phyloP scores from a whole-genome alignment of 768 basidiomycete genomes.

The Hemileccinum rubropunctum region DNA sequence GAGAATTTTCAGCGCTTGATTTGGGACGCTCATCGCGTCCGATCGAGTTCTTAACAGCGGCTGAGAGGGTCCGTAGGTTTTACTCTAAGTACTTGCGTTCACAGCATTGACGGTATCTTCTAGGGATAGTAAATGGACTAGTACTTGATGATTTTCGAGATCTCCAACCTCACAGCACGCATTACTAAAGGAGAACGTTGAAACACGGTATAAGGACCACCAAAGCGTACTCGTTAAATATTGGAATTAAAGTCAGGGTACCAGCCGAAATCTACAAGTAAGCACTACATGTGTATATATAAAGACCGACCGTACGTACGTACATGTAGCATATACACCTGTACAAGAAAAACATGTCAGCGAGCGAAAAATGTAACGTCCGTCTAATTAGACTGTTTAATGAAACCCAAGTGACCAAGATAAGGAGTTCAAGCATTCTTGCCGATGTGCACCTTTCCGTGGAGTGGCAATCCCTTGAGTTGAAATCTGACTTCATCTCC shows the following conservation, averaged over 20 bases:
- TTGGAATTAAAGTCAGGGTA: neutral
- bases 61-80: no score
- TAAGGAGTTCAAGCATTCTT: conserved; percentile 40
- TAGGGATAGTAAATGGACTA: no score
- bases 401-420: neutral
- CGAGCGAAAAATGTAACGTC: conserved; percentile 1
- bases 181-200: no score
- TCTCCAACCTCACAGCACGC: no score
- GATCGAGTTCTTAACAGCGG: no score
- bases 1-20: no score
- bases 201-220: no score
- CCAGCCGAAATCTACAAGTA: conserved; percentile 17
- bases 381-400: neutral
- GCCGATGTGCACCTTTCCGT: conserved; percentile 62
- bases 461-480: conserved; percentile 62
- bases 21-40: no score
- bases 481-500: conserved; percentile 48
- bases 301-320: conserved; percentile 9
- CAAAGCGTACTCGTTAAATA: neutral
- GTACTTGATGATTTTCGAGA: no score
- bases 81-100: no score
- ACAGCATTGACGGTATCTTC: no score
- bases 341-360: conserved; percentile 4
- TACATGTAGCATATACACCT: conserved; percentile 10
- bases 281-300: conserved; percentile 10